Evolutionary conservation across 768 basidiomycete genomes (phyloP).

Genomic region (Rhodotorula paludigena): DNA sequence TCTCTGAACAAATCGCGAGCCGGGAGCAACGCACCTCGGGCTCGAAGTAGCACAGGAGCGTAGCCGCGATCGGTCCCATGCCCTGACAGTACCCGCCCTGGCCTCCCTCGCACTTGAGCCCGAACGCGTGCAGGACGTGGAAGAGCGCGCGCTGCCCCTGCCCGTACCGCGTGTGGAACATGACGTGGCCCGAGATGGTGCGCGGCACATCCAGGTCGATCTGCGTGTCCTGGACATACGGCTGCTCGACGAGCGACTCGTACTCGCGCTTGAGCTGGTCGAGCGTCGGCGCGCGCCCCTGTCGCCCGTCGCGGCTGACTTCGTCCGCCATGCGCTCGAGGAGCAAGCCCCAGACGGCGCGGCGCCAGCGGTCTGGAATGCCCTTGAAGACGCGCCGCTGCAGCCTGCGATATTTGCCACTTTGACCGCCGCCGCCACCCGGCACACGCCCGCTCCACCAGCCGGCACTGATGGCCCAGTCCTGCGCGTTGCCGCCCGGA

Average conservation of each 20-base stretch:
- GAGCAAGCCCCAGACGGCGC: conserved; percentile 69
- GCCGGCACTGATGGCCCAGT: conserved; percentile 54
- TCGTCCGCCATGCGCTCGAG: conserved; percentile 30
- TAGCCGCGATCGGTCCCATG: conserved; percentile 93
- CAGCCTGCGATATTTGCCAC: conserved; percentile 43
- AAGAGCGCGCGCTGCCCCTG: conserved; percentile 92
- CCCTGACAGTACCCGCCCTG: conserved; percentile 92
- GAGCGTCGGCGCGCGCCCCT: conserved; percentile 4
- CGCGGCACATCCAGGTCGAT: conserved; percentile 96
- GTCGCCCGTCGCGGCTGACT: background rate
- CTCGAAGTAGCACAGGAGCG: conserved; percentile 85
- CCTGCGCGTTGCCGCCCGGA: conserved; percentile 72
- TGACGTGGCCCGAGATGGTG: conserved; percentile 87
- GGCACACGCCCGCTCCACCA: conserved; percentile 20
- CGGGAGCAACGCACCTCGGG: conserved; percentile 57
- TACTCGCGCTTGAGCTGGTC: conserved; percentile 23
- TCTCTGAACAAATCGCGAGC: background rate
- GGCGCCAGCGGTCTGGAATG: conserved; percentile 91
- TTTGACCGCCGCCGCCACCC: conserved; percentile 8
- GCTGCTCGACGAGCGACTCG: conserved; percentile 58
- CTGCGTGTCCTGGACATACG: conserved; percentile 87
- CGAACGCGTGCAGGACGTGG: conserved; percentile 86
- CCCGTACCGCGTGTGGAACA: conserved; percentile 93
- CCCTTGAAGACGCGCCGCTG: conserved; percentile 83
- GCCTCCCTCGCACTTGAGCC: conserved; percentile 63